phyloP scores from a whole-genome alignment of 148 eudicot species.

The Silene uniflora region DNA sequence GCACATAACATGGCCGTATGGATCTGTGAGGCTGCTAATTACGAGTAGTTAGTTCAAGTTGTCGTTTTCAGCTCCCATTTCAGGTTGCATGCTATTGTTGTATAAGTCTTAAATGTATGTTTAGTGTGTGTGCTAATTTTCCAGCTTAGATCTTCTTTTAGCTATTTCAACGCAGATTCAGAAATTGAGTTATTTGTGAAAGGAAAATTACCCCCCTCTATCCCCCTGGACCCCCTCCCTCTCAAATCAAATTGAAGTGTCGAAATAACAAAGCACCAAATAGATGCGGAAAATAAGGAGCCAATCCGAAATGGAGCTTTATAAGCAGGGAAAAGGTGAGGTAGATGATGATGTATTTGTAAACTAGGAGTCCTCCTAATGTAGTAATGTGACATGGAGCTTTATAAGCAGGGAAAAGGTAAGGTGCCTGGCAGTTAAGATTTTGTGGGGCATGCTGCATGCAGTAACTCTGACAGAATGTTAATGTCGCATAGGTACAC shows the following conservation, averaged over 20 bases:
- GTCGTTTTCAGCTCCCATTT: conserved; percentile 11
- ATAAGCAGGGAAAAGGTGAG: too few species aligned
- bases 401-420: too few species aligned
- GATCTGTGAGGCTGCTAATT: conserved; percentile 14
- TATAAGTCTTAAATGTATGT: conserved; percentile 21
- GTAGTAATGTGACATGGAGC: too few species aligned
- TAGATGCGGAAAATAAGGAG: too few species aligned
- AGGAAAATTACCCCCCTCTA: background rate
- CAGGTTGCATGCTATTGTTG: conserved; percentile 21
- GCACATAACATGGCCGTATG: conserved; percentile 37
- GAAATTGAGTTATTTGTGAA: conserved; percentile 8
- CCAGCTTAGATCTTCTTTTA: conserved; percentile 4
- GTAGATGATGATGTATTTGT: too few species aligned
- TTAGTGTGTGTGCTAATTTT: conserved; percentile 5
- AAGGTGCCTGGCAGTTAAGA: background rate
- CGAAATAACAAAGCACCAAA: too few species aligned
- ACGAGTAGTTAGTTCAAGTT: conserved; percentile 15
- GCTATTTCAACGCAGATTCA: conserved; percentile 23
- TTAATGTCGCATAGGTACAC: background rate
- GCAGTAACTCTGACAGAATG: background rate
- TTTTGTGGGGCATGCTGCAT: conserved; percentile 11
- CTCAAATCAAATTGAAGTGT: too few species aligned
- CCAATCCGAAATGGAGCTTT: background rate
- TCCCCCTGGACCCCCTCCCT: too few species aligned
- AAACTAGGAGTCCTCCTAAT: too few species aligned